Conservation (phyloP, 176 grass and related monocot species). For the Oryza glumipatula region DNA sequence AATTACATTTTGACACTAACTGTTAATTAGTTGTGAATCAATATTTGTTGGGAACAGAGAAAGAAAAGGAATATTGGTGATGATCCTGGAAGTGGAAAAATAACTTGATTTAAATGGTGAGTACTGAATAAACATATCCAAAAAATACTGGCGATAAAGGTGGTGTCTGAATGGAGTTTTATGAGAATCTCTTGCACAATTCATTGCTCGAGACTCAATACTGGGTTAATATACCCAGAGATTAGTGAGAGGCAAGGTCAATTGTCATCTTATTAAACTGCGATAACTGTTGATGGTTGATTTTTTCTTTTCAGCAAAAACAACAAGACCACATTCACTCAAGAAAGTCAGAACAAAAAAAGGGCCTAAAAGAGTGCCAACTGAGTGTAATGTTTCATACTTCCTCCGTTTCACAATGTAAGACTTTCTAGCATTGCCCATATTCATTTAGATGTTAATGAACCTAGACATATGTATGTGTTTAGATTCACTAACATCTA, state of each 20-base stretch:
- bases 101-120: background rate
- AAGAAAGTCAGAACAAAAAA: background rate
- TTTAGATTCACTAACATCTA: no score
- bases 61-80: background rate
- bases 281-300: background rate
- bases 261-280: background rate
- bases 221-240: background rate
- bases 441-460: no score
- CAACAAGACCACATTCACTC: background rate
- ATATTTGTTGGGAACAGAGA: background rate
- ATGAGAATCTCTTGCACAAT: background rate
- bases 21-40: background rate
- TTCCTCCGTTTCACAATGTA: background rate
- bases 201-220: background rate
- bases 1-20: background rate
- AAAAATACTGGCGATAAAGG: background rate
- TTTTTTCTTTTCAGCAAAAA: background rate
- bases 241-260: background rate
- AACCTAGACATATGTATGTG: no score
- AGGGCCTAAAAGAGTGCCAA: background rate
- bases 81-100: constrained; percentile 4
- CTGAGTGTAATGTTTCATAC: background rate
- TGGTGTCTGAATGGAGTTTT: background rate
- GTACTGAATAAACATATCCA: background rate
- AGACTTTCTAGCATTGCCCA: no score